phyloP scores from a whole-genome alignment of 768 basidiomycete genomes.

The Termitomyces sp. region DNA sequence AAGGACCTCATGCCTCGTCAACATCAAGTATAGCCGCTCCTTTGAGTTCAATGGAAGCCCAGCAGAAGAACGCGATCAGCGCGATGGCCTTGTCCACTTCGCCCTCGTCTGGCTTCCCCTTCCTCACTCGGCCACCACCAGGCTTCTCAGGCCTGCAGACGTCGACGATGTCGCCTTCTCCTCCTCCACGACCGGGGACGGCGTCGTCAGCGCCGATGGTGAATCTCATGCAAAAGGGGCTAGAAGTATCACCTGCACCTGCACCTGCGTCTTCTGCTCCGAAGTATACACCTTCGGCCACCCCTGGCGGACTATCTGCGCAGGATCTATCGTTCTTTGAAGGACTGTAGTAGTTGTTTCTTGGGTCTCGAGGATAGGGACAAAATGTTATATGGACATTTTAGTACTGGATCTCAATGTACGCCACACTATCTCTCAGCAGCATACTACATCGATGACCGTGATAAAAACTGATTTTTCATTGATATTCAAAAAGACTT shows the following conservation, averaged over 20 bases:
- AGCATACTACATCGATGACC: neutral
- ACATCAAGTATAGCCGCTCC: constrained; percentile 8
- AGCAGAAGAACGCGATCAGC: constrained; percentile 23
- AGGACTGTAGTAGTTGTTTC: constrained; percentile 40
- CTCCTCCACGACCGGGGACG: neutral
- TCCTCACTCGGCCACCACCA: constrained; percentile 12
- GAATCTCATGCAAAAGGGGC: neutral
- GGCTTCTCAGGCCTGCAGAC: constrained; percentile 7
- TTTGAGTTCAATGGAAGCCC: constrained; percentile 21
- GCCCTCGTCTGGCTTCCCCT: constrained; percentile 8
- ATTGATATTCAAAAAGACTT: too few species aligned
- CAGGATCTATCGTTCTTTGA: constrained; percentile 89
- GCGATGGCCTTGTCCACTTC: constrained; percentile 16
- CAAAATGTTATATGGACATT: neutral
- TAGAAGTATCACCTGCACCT: neutral
- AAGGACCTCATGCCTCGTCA: neutral
- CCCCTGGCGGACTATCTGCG: constrained; percentile 59
- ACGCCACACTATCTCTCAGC: neutral
- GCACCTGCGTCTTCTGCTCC: neutral
- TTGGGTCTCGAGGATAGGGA: too few species aligned
- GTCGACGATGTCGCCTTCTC: neutral
- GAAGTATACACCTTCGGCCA: constrained; percentile 15
- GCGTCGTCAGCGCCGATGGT: neutral
- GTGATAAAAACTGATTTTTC: neutral
- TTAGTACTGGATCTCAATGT: neutral